phyloP scores from a whole-genome alignment of 768 basidiomycete genomes.

The Phaeotremella skinneri region DNA sequence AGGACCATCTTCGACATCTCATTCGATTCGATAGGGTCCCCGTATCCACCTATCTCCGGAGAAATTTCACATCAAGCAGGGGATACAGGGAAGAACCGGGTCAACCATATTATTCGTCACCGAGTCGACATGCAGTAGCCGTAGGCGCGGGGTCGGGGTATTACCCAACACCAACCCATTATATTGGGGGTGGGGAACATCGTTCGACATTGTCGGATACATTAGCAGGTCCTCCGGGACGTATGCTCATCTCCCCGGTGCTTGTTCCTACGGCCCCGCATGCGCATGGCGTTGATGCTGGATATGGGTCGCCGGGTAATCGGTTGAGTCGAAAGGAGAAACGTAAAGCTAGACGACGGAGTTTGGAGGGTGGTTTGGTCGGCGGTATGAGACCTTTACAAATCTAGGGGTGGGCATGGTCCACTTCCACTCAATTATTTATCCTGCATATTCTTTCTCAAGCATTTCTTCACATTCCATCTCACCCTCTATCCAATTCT shows the following conservation, averaged over 20 bases:
- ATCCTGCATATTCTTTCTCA: background rate
- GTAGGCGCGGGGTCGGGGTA: background rate
- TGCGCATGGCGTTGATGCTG: background rate
- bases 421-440: background rate
- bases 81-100: background rate
- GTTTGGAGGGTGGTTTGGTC: background rate
- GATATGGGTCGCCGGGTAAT: background rate
- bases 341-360: constrained; percentile 4
- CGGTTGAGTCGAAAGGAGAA: constrained; percentile 12
- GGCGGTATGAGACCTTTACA: constrained; percentile 3
- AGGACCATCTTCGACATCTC: constrained; percentile 27
- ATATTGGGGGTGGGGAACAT: background rate
- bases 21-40: constrained; percentile 33
- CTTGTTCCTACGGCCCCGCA: constrained; percentile 1
- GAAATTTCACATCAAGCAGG: constrained; percentile 17
- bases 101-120: background rate
- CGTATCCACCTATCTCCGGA: constrained; percentile 29
- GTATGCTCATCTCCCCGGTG: constrained; percentile 11
- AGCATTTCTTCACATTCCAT: background rate
- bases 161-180: no score
- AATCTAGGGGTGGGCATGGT: background rate
- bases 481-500: background rate
- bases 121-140: background rate
- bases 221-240: constrained; percentile 5
- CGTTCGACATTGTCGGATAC: constrained; percentile 10